A percentile compares a stretch with the other conserved stretches of the same genome.
These are phyloP conservation scores for Chenopodium suecicum DNA, from an alignment of 148 eudicot genomes.

Conservation along the genomic window DNA sequence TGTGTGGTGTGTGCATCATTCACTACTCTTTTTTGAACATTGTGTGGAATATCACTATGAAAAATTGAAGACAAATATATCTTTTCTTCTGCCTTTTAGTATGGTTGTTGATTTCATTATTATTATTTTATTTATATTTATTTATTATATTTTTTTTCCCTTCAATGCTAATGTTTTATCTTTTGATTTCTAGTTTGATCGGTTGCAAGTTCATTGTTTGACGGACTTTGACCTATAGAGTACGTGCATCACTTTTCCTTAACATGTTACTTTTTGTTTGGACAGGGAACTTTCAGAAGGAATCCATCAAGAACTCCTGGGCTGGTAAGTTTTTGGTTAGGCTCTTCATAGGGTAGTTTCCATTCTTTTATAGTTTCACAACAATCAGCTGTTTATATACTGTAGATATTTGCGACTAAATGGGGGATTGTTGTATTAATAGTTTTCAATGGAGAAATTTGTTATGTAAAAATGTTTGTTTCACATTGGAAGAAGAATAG, in stretches of 20 bases:
- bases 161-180: not conserved
- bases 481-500: no score
- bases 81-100: not conserved
- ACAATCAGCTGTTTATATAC: not conserved
- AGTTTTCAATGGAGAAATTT: no score
- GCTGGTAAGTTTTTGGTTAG: constrained; percentile 44
- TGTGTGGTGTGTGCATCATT: constrained; percentile 4
- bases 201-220: not conserved
- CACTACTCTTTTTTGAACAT: not conserved
- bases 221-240: not conserved
- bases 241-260: constrained; percentile 2
- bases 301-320: constrained; percentile 58
- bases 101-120: not conserved
- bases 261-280: constrained; percentile 35
- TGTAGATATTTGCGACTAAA: not conserved
- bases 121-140: not conserved
- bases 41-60: not conserved
- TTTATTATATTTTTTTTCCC: not conserved
- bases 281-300: constrained; percentile 26
- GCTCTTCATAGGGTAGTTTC: not conserved
- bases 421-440: no score
- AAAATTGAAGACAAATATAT: not conserved
- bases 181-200: not conserved
- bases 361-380: not conserved
- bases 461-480: no score